A percentile compares a stretch with the other conserved stretches of the same genome.
Evolutionary conservation across 257 asterid genomes (phyloP).

Genomic region (Solanum ahanhuiri): DNA sequence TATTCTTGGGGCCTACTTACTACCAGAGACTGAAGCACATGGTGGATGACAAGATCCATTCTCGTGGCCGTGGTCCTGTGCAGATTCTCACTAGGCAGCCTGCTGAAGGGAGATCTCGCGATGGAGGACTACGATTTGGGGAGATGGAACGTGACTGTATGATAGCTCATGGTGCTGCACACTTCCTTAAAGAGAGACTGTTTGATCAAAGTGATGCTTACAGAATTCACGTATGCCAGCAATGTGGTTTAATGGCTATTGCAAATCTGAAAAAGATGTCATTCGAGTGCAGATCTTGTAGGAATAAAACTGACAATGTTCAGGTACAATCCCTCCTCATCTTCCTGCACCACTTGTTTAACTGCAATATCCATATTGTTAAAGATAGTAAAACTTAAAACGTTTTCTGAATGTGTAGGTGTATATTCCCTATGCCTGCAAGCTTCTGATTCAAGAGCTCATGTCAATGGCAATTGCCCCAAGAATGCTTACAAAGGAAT

Average conservation of each 20-base stretch:
- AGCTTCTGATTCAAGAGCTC: conserved; percentile 88
- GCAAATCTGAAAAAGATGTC: conserved; percentile 89
- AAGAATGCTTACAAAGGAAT: conserved; percentile 84
- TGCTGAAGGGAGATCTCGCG: conserved; percentile 21
- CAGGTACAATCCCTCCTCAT: conserved; percentile 39
- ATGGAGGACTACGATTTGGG: conserved; percentile 23
- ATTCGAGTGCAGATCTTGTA: conserved; percentile 93
- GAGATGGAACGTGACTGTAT: conserved; percentile 24
- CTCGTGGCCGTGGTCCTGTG: conserved; percentile 23
- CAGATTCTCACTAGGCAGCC: conserved; percentile 25
- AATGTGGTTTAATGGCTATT: conserved; percentile 87
- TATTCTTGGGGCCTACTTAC: conserved; percentile 40
- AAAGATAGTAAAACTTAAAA: neutral
- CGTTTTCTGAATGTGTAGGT: conserved; percentile 31
- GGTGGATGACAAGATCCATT: conserved; percentile 28
- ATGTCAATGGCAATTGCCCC: conserved; percentile 99
- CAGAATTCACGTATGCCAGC: conserved; percentile 84
- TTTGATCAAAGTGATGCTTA: conserved; percentile 38
- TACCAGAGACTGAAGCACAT: conserved; percentile 21
- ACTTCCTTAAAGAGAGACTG: conserved; percentile 18
- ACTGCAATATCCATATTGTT: neutral
- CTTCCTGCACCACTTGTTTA: neutral
- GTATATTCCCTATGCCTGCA: conserved; percentile 89
- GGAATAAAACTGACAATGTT: conserved; percentile 80
- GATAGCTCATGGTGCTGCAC: conserved; percentile 24